Evolutionary conservation across 495 filamentous ascomycete species (phyloP).

Genomic region (Penicillium roqueforti): DNA sequence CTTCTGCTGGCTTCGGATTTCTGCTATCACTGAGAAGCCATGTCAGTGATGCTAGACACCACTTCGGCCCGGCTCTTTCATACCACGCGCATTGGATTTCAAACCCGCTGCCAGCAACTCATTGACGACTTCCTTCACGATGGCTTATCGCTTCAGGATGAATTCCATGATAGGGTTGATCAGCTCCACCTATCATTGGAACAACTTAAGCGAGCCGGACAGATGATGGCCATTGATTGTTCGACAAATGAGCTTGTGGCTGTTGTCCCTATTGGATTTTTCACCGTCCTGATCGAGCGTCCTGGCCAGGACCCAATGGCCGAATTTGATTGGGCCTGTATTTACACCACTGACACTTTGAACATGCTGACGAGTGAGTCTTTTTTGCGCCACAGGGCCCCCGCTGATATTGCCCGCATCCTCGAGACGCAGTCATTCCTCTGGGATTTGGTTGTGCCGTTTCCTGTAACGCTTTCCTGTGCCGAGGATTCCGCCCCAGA

Average conservation of each 20-base stretch:
- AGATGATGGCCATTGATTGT: constrained; percentile 1
- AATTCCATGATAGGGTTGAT: not conserved
- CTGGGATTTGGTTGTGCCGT: not conserved
- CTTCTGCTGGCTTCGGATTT: not conserved
- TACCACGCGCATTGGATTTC: not conserved
- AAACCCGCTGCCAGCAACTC: not conserved
- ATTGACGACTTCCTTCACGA: not conserved
- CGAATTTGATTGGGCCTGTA: not conserved
- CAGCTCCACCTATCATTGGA: not conserved
- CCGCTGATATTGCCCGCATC: not conserved
- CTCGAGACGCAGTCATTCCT: not conserved
- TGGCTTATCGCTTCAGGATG: not conserved
- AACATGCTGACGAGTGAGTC: not conserved
- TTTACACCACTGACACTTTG: not conserved
- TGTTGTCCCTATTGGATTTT: not conserved
- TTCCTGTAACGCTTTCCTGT: not conserved
- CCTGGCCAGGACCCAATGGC: not conserved
- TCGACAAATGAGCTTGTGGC: not conserved
- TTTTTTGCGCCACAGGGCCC: too few species aligned
- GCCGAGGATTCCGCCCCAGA: not conserved
- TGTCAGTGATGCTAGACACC: not conserved
- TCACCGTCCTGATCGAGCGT: not conserved
- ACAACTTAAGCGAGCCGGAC: not conserved
- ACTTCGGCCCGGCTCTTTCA: not conserved
- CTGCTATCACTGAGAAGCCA: not conserved